A percentile compares a stretch with the other conserved stretches of the same genome.
phyloP scores from a whole-genome alignment of 73 alveolate genomes.

The Effrenium voratum region DNA sequence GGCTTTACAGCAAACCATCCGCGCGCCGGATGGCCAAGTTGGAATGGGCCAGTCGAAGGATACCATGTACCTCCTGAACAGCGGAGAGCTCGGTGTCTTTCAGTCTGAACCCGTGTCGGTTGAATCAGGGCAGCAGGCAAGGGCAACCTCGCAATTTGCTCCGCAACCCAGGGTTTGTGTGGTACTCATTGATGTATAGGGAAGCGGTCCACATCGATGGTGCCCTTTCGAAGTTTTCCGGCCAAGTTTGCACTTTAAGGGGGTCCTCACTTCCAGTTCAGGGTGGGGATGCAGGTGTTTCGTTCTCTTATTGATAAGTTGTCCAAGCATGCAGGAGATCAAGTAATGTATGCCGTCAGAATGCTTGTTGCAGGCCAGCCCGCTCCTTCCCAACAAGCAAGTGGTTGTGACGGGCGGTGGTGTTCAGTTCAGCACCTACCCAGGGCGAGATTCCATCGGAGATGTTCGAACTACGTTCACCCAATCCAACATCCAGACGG shows the following conservation, averaged over 20 bases:
- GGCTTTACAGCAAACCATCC: background rate
- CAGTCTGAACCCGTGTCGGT: background rate
- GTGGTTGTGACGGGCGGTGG: background rate
- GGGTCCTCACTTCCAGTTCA: too few species aligned
- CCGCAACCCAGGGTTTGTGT: too few species aligned
- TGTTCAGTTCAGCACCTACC: slow-evolving; percentile 17
- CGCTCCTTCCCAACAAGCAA: background rate
- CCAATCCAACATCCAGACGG: slow-evolving; percentile 16
- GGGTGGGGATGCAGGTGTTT: too few species aligned
- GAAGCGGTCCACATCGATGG: too few species aligned
- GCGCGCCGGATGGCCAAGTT: background rate
- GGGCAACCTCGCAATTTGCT: too few species aligned
- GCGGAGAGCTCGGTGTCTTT: background rate
- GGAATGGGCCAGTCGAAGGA: background rate
- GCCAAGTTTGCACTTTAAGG: too few species aligned
- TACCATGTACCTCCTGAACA: background rate
- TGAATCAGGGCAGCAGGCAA: background rate
- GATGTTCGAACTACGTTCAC: slow-evolving; percentile 60
- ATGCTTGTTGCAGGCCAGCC: too few species aligned
- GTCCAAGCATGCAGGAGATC: too few species aligned
- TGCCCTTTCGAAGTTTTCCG: too few species aligned
- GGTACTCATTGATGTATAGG: too few species aligned
- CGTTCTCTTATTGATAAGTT: too few species aligned
- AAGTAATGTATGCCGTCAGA: too few species aligned
- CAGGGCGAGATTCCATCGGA: slow-evolving; percentile 14